phyloP scores from a whole-genome alignment of 352 stramenopile species.

The Phytophthora citrophthora region DNA sequence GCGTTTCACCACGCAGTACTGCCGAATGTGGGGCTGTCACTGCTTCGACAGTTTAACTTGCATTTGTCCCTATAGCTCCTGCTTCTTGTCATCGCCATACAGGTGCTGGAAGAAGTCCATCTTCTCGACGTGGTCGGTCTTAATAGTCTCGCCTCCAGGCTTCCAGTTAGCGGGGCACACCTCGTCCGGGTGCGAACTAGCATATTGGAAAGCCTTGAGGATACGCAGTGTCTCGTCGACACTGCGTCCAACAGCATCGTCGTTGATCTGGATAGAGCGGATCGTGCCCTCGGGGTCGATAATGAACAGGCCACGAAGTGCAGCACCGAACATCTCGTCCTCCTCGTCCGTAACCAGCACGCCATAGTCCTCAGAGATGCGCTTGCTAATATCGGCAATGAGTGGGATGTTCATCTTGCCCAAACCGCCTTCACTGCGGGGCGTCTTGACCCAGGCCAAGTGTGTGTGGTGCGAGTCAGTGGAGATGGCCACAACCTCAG shows the following conservation, averaged over 20 bases:
- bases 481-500: conserved; percentile 81
- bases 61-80: conserved; percentile 42
- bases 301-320: conserved; percentile 83
- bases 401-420: conserved; percentile 88
- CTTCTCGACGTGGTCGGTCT: conserved; percentile 83
- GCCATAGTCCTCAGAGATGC: conserved; percentile 85
- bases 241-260: conserved; percentile 81
- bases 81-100: conserved; percentile 73
- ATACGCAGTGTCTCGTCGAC: conserved; percentile 86
- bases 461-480: conserved; percentile 88
- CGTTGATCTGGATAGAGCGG: conserved; percentile 87
- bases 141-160: conserved; percentile 83
- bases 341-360: conserved; percentile 85
- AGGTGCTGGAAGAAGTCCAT: conserved; percentile 88
- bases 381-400: conserved; percentile 84
- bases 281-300: conserved; percentile 87
- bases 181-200: conserved; percentile 76
- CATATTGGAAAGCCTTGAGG: conserved; percentile 88
- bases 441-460: conserved; percentile 83
- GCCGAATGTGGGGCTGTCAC: neutral
- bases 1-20: neutral
- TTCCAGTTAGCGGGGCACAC: conserved; percentile 90
- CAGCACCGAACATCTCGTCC: conserved; percentile 80
- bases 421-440: conserved; percentile 75
- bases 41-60: too few relatives aligned